phyloP scores from a whole-genome alignment of 78 protist species.

The Protostelium mycophagum region DNA sequence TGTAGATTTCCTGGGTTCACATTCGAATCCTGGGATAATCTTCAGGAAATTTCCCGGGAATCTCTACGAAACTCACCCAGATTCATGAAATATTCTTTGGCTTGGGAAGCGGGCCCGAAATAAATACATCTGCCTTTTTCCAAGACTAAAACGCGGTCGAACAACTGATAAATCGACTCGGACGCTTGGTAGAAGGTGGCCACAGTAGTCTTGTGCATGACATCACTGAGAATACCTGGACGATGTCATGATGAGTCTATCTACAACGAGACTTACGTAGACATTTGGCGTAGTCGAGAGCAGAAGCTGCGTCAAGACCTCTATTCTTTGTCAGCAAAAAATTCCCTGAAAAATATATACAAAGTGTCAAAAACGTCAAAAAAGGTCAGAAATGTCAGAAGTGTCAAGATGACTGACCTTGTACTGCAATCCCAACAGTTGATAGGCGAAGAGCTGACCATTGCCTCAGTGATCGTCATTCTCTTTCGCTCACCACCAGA shows the following conservation, averaged over 20 bases:
- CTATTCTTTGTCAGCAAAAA: no score
- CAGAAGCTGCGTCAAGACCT: slow-evolving; percentile 39
- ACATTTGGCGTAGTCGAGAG: slow-evolving; percentile 32
- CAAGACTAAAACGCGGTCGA: slow-evolving; percentile 17
- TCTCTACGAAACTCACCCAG: slow-evolving; percentile 2
- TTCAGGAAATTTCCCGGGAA: background rate
- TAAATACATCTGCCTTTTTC: slow-evolving; percentile 44
- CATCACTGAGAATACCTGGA: slow-evolving; percentile 18
- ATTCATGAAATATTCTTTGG: slow-evolving; percentile 20
- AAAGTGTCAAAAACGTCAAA: no score
- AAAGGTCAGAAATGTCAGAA: no score
- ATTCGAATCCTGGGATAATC: slow-evolving; percentile 8
- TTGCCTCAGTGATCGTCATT: slow-evolving; percentile 54
- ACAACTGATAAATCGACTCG: slow-evolving; percentile 23
- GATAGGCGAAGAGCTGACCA: slow-evolving; percentile 50
- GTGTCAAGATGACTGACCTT: no score
- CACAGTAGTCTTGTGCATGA: slow-evolving; percentile 22
- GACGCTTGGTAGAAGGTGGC: slow-evolving; percentile 42
- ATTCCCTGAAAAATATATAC: no score
- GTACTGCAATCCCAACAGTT: slow-evolving; percentile 61
- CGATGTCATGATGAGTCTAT: background rate
- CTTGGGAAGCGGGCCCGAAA: slow-evolving; percentile 15
- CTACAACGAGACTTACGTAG: background rate
- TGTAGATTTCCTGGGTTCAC: slow-evolving; percentile 24
- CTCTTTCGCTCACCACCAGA: slow-evolving; percentile 57